Percentiles rank a stretch among this genome's conserved stretches.
These are phyloP conservation scores for Cenchrus fungigraminus DNA, from an alignment of 176 grass and related monocot species.

Conservation along the genomic window DNA sequence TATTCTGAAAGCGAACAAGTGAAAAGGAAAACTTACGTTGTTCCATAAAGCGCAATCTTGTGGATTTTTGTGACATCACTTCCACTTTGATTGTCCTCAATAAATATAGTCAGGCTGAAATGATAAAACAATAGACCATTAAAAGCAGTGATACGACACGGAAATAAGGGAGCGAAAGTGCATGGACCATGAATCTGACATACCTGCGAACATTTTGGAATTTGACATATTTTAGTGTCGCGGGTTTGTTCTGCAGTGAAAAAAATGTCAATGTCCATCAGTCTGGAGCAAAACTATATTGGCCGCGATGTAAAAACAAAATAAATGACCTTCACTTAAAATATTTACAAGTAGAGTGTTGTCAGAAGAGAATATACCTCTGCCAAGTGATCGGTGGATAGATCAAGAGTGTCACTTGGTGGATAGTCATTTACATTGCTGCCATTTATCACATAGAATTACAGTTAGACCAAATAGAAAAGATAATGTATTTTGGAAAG, in stretches of 20 bases:
- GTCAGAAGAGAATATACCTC: conserved; percentile 55
- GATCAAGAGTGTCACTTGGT: conserved; percentile 79
- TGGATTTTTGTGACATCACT: conserved; percentile 82
- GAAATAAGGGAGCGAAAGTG: neutral
- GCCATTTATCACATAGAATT: conserved; percentile 43
- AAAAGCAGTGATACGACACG: conserved; percentile 21
- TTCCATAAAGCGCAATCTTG: conserved; percentile 87
- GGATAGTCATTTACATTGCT: conserved; percentile 96
- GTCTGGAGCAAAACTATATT: conserved; percentile 15
- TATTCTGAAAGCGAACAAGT: neutral
- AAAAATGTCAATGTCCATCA: conserved; percentile 35
- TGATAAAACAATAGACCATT: conserved; percentile 20
- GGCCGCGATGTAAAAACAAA: neutral
- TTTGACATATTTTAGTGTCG: conserved; percentile 87
- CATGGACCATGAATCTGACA: neutral
- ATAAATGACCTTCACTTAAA: neutral
- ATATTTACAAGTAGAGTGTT: conserved; percentile 2
- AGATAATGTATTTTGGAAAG: conserved; percentile 3
- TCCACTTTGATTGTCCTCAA: conserved; percentile 96
- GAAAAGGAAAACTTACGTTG: conserved; percentile 64
- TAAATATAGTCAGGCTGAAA: conserved; percentile 91
- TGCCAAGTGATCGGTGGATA: conserved; percentile 67
- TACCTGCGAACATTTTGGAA: conserved; percentile 99
- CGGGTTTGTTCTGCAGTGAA: conserved; percentile 65
- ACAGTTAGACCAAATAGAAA: conserved; percentile 26